Percentiles rank a stretch among this genome's conserved stretches.
These are phyloP conservation scores for Metschnikowia cubensis DNA, from an alignment of 805 yeast species.

Conservation along the genomic window DNA sequence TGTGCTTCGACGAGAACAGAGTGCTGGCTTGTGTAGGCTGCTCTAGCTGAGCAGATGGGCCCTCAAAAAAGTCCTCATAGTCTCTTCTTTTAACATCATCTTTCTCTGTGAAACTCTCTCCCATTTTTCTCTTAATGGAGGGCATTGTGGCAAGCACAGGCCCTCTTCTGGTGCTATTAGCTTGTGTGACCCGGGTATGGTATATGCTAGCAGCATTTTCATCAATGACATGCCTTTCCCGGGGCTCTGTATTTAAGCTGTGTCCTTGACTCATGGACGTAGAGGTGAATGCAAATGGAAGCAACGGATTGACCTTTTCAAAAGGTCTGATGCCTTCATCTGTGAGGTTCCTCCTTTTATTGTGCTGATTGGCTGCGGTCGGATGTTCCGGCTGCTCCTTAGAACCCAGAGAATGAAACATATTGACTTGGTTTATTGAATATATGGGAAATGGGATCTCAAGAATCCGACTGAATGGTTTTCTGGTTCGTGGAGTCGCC, in stretches of 20 bases:
- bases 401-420: not conserved
- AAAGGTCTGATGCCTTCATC: not conserved
- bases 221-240: conserved; percentile 37
- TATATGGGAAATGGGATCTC: not conserved
- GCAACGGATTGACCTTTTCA: conserved; percentile 34
- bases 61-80: conserved; percentile 9
- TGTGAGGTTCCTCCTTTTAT: not conserved
- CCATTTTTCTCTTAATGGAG: conserved; percentile 39
- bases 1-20: not conserved
- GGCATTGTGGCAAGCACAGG: conserved; percentile 25
- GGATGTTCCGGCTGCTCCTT: not conserved
- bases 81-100: conserved; percentile 37
- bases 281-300: conserved; percentile 49
- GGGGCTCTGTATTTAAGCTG: conserved; percentile 38
- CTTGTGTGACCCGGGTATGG: conserved; percentile 31
- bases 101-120: conserved; percentile 41
- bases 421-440: not conserved
- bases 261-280: conserved; percentile 25
- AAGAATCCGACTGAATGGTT: not conserved
- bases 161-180: conserved; percentile 14
- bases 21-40: not conserved
- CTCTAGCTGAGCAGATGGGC: not conserved
- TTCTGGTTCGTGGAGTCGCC: not conserved
- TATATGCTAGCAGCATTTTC: conserved; percentile 43
- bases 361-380: not conserved